Evolutionary conservation across 129 eudicot species (phyloP).

Genomic region (Lactuca saligna): DNA sequence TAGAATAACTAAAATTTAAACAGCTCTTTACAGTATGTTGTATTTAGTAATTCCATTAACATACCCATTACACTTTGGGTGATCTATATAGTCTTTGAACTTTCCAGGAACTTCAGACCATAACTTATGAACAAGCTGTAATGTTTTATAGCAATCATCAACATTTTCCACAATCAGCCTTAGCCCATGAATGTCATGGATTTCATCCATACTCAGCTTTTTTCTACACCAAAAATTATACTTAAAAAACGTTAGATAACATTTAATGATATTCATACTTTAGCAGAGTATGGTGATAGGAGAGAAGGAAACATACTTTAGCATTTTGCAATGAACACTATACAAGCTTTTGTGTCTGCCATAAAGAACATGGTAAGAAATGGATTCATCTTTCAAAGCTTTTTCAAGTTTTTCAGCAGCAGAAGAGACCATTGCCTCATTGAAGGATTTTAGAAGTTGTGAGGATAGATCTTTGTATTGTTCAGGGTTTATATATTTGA

Average conservation of each 20-base stretch:
- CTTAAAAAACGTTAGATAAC: too few relatives aligned
- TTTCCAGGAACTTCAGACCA: constrained; percentile 94
- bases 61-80: constrained; percentile 83
- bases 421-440: constrained; percentile 73
- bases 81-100: constrained; percentile 80
- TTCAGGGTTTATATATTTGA: constrained; percentile 65
- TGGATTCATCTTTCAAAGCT: constrained; percentile 54
- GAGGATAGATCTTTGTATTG: constrained; percentile 68
- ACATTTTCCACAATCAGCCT: constrained; percentile 85
- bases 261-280: too few relatives aligned
- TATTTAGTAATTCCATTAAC: not conserved
- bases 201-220: constrained; percentile 83
- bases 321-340: constrained; percentile 82
- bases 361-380: constrained; percentile 57
- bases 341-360: constrained; percentile 96
- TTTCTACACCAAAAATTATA: constrained; percentile 51
- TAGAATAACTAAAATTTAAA: too few relatives aligned
- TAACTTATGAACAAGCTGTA: constrained; percentile 61
- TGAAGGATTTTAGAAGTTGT: constrained; percentile 65
- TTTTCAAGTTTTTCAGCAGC: constrained; percentile 64
- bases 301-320: constrained; percentile 47
- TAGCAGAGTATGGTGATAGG: not conserved
- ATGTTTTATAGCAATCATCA: constrained; percentile 87
- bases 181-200: constrained; percentile 90
- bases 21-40: not conserved